Evolutionary conservation across 2,329 filamentous ascomycete genomes (phyloP).

Genomic region (Cyphellophora attinorum): DNA sequence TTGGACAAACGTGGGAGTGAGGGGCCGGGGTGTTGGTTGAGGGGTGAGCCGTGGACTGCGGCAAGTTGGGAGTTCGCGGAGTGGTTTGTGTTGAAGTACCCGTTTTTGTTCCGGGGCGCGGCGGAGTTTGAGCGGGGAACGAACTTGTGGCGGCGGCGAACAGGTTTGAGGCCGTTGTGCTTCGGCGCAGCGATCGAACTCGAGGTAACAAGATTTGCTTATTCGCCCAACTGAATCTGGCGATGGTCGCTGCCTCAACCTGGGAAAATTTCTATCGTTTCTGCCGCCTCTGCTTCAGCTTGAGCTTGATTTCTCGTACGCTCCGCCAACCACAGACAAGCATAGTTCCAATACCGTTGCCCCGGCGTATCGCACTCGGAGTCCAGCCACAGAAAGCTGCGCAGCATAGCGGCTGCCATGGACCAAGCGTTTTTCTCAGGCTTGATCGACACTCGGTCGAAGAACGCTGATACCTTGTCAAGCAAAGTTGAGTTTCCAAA

Average conservation of each 20-base stretch:
- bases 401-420: background rate
- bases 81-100: slow-evolving; percentile 38
- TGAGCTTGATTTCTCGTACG: no score
- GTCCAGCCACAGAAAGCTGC: background rate
- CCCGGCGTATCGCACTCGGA: background rate
- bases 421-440: background rate
- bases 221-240: no score
- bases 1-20: slow-evolving; percentile 1
- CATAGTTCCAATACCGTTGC: slow-evolving; percentile 1
- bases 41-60: slow-evolving; percentile 38
- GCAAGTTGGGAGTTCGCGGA: slow-evolving; percentile 40
- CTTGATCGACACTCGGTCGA: background rate
- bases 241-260: no score
- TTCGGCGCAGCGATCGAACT: slow-evolving; percentile 7
- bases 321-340: background rate
- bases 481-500: background rate
- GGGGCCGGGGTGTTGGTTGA: slow-evolving; percentile 33
- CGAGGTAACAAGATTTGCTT: no score
- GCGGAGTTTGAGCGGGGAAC: slow-evolving; percentile 7
- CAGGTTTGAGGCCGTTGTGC: slow-evolving; percentile 11
- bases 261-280: no score
- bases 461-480: background rate
- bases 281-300: no score
- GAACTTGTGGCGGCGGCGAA: slow-evolving; percentile 10
- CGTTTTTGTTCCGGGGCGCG: slow-evolving; percentile 8